Percentiles rank a stretch among this genome's conserved stretches.
phyloP scores from a whole-genome alignment of 176 grass and related monocot species.

The Oryza longistaminata region DNA sequence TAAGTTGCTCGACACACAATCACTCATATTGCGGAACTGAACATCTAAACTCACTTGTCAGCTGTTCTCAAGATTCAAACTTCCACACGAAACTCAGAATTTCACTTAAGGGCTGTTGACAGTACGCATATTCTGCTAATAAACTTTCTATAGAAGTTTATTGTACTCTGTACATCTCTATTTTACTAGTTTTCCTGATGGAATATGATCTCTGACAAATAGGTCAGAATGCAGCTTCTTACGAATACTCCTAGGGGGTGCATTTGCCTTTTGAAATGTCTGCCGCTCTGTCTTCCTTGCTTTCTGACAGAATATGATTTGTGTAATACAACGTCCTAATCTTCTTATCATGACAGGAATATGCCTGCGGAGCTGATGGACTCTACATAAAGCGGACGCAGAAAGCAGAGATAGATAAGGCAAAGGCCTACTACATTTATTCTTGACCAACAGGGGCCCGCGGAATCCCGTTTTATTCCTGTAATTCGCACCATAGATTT shows the following conservation, averaged over 20 bases:
- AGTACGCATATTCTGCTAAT: conserved; percentile 11
- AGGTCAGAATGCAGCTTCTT: conserved; percentile 25
- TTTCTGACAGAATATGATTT: conserved; percentile 43
- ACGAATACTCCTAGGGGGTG: background rate
- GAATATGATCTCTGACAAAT: conserved; percentile 38
- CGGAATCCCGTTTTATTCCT: conserved; percentile 42
- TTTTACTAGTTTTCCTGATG: background rate
- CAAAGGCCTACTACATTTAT: conserved; percentile 41
- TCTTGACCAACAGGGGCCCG: conserved; percentile 45
- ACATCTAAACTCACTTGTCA: background rate
- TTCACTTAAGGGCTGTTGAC: conserved; percentile 18
- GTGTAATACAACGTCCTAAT: conserved; percentile 36
- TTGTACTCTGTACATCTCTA: conserved; percentile 25
- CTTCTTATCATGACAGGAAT: conserved; percentile 43
- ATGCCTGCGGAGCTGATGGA: conserved; percentile 29
- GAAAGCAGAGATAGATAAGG: conserved; percentile 47
- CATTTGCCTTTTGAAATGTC: conserved; percentile 17
- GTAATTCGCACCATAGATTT: conserved; percentile 34
- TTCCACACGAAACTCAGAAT: background rate
- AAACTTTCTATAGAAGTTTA: background rate
- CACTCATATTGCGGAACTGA: background rate
- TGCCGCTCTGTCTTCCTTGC: background rate
- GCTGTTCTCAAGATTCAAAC: background rate
- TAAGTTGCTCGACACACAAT: background rate
- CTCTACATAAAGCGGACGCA: conserved; percentile 34